phyloP scores from a whole-genome alignment of 1,284 basidiomycete species.

The Trametes versicolor region DNA sequence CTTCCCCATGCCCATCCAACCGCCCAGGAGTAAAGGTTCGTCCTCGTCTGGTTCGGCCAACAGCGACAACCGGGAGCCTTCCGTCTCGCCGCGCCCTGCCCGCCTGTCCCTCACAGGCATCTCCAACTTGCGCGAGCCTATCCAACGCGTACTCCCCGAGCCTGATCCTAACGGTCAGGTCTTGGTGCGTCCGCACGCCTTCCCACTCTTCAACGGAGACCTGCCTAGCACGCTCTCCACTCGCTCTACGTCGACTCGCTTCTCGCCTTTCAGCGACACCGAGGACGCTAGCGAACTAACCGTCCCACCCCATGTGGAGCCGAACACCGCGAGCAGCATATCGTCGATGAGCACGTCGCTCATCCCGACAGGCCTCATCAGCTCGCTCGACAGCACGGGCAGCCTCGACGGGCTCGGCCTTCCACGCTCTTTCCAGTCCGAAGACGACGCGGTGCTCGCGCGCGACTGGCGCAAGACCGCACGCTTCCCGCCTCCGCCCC shows the following conservation, averaged over 20 bases:
- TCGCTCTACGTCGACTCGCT: conserved; percentile 47
- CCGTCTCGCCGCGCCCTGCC: conserved; percentile 47
- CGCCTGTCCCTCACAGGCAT: conserved; percentile 52
- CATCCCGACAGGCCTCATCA: conserved; percentile 67
- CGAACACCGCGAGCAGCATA: conserved; percentile 34
- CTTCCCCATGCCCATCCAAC: conserved; percentile 37
- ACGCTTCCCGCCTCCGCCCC: conserved; percentile 35
- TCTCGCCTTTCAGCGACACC: conserved; percentile 62
- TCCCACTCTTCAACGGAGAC: conserved; percentile 55
- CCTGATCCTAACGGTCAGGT: conserved; percentile 36
- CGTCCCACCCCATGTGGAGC: conserved; percentile 25
- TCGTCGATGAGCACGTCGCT: conserved; percentile 52
- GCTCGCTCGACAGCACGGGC: conserved; percentile 57
- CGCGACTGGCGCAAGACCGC: conserved; percentile 55
- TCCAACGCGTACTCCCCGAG: conserved; percentile 27
- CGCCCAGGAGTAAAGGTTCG: conserved; percentile 32
- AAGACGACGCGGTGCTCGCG: conserved; percentile 61
- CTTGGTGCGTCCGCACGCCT: conserved; percentile 48
- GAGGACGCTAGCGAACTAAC: conserved; percentile 40
- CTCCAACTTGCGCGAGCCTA: conserved; percentile 46
- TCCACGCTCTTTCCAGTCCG: conserved; percentile 64
- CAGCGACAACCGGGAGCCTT: conserved; percentile 34
- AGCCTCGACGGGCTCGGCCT: conserved; percentile 40
- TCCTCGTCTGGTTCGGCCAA: conserved; percentile 36
- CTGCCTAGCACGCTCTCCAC: conserved; percentile 41